Percentiles rank a stretch among this genome's conserved stretches.
Conservation (phyloP, 2,329 filamentous ascomycete species). For the Alternaria metachromatica region DNA sequence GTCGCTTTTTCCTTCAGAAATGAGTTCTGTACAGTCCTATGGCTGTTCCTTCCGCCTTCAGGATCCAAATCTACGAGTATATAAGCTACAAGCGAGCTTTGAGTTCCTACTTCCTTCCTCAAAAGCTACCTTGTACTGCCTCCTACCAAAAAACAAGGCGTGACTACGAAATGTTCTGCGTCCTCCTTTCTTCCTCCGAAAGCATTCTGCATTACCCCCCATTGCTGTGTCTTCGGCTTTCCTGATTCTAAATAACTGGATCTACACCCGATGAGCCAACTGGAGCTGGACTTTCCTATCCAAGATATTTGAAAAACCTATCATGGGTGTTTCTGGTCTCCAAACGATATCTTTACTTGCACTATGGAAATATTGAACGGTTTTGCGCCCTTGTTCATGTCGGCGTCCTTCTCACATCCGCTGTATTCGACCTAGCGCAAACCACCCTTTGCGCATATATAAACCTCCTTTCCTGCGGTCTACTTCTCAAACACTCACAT, state of each 20-base stretch:
- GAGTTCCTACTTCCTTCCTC: rapidly evolving
- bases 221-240: not conserved
- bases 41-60: not conserved
- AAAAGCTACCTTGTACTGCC: not conserved
- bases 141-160: not conserved
- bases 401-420: not conserved
- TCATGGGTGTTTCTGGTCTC: not conserved
- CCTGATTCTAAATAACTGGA: not conserved
- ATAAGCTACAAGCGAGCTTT: not conserved
- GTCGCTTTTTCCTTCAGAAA: not conserved
- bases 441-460: not conserved
- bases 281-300: not conserved
- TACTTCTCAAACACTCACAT: not conserved
- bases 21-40: not conserved
- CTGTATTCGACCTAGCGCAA: not conserved
- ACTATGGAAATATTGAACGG: not conserved
- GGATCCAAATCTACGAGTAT: not conserved
- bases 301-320: no score
- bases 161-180: not conserved
- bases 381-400: rapidly evolving
- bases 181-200: not conserved
- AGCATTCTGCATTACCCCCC: no score
- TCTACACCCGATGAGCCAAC: not conserved
- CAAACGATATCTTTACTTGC: rapidly evolving
- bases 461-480: not conserved